Base-by-base conservation (phyloP, 208 protist genomes). In the Naegleria fowleri region DNA sequence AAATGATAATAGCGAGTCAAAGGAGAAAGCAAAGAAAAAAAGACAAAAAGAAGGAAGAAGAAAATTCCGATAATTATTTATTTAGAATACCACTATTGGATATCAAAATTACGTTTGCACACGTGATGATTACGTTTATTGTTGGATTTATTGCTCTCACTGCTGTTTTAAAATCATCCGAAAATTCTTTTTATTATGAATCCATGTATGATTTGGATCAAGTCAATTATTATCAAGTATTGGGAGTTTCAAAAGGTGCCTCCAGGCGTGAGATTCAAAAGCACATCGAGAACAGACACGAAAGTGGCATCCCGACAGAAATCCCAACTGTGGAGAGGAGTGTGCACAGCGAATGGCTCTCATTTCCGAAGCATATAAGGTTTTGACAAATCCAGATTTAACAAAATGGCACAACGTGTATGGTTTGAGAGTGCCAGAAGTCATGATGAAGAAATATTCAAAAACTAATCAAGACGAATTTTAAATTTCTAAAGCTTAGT, bases 261-360 rank as follows among this genome's bases (percentile, higher is more conserved):
- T 40, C 0, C 11, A 15, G 1, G 3, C n/a, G 16, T 11, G 19
- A 40, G 5, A 67, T 89, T 38, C n/a, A 67, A 13, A 29, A 67
- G 86, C 48, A 41, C 48, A 89, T 25, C 33, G 86, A 41, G 16
- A 67, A 40, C 15, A 22, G 29, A 40, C 41, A 5, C 0, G 13
- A 39, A 89, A 52, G 29, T 89, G 86, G 86, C 86, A 89, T 89
- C 86, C 86, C 59, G 86, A 89, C 67, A 6, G 29, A 7, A 89
- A 89, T 40, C 41, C 48, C 7, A 36, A 67, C 25, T 89, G 86
- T 89, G 83, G 83, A 4, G 48, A 89, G 0, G 48, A 67, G 29
- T 89, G 86, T 67, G 33, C 25, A 25, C 5, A 89, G 1, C 55
- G 39, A 40, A 89, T 89, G 86, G 5, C 86, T 9, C 4, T 43